Evolutionary conservation across 305 asterid genomes (phyloP).

Genomic region (Petunia hybrid): DNA sequence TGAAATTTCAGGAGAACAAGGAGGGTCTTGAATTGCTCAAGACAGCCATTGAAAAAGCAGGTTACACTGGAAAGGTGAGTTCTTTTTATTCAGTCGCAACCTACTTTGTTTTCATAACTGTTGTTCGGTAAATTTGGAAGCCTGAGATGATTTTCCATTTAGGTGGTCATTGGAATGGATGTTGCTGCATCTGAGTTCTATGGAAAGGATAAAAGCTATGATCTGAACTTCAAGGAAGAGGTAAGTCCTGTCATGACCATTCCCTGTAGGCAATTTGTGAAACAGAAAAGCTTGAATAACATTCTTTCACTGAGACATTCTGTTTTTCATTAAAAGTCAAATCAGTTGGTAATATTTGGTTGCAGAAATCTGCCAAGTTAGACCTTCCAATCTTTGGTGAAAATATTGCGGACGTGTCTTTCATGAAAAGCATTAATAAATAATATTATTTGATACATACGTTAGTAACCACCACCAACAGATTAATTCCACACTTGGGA

Average conservation of each 20-base stretch:
- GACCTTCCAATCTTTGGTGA: no score
- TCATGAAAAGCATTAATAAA: no score
- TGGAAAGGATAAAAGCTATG: conserved; percentile 74
- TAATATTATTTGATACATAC: no score
- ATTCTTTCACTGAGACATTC: no score
- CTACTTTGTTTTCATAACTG: background rate
- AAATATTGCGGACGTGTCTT: no score
- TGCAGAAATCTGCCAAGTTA: no score
- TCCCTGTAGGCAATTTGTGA: no score
- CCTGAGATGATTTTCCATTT: conserved; percentile 15
- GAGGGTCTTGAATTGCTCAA: conserved; percentile 96
- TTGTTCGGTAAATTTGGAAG: background rate
- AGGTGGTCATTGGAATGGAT: conserved; percentile 99
- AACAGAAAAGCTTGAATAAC: no score
- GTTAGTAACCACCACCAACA: no score
- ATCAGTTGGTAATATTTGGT: no score
- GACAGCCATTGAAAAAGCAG: conserved; percentile 95
- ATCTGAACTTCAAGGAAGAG: conserved; percentile 97
- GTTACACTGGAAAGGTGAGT: conserved; percentile 82
- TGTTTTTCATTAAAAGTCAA: no score
- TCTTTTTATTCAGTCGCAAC: background rate
- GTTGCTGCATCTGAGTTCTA: conserved; percentile 99
- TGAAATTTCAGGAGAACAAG: conserved; percentile 80
- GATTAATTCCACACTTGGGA: no score
- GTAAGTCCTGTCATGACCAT: conserved; percentile 40